A percentile compares a stretch with the other conserved stretches of the same genome.
Evolutionary conservation across 2,329 filamentous ascomycete genomes (phyloP).

Genomic region (Teratosphaeria gauchensis): DNA sequence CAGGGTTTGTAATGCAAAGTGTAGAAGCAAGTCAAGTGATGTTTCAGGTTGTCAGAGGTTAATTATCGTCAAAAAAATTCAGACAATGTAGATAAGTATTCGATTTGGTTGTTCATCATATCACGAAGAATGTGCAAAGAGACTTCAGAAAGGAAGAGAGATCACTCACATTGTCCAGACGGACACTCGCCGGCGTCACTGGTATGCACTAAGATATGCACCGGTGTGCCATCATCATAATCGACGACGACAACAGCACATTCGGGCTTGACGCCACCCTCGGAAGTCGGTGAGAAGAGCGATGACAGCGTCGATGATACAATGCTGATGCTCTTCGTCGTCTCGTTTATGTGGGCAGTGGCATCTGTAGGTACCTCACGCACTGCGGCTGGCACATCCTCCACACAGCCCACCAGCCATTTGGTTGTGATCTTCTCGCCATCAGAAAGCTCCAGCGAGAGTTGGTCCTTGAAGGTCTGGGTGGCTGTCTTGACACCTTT

Average conservation of each 20-base stretch:
- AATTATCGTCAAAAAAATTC: constrained; percentile 80
- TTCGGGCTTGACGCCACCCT: constrained; percentile 67
- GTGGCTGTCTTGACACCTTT: constrained; percentile 47
- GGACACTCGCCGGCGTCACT: constrained; percentile 92
- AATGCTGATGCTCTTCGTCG: constrained; percentile 46
- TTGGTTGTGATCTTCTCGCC: constrained; percentile 22
- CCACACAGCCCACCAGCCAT: constrained; percentile 19
- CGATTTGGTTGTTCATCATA: constrained; percentile 72
- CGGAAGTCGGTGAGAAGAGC: constrained; percentile 61
- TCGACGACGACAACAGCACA: constrained; percentile 63
- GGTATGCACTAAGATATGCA: constrained; percentile 64
- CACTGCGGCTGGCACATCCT: constrained; percentile 14
- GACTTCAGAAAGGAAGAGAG: not conserved
- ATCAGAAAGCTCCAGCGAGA: constrained; percentile 16
- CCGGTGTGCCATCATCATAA: constrained; percentile 29
- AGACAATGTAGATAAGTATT: constrained; percentile 99
- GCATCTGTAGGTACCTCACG: not conserved
- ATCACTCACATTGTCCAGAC: constrained; percentile 71
- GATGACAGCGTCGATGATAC: constrained; percentile 54
- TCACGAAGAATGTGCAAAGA: constrained; percentile 26
- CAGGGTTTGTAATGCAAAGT: not conserved
- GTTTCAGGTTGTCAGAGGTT: constrained; percentile 84
- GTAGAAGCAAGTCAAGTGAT: not conserved
- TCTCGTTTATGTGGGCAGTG: not conserved
- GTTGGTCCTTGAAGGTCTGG: constrained; percentile 7